A percentile compares a stretch with the other conserved stretches of the same genome.
These are phyloP conservation scores for Cordyceps farinosa DNA, from an alignment of 2,329 filamentous ascomycete species.

Conservation along the genomic window DNA sequence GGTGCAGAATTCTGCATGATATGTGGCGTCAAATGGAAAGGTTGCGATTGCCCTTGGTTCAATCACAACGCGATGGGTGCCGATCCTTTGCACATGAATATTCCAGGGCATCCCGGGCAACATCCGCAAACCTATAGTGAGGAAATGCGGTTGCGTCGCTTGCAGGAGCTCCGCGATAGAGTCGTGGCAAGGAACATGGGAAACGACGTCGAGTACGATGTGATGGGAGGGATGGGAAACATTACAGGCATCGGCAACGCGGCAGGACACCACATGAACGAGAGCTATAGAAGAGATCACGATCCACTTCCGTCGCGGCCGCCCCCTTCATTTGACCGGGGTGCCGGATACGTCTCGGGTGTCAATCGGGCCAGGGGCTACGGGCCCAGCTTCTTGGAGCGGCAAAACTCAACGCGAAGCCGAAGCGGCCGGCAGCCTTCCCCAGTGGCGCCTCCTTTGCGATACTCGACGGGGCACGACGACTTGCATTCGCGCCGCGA, in stretches of 20 bases:
- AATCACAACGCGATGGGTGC: slow-evolving; percentile 55
- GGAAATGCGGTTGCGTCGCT: slow-evolving; percentile 42
- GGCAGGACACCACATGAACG: slow-evolving; percentile 57
- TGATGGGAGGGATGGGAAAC: slow-evolving; percentile 33
- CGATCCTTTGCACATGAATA: slow-evolving; percentile 52
- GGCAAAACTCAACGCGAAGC: slow-evolving; percentile 45
- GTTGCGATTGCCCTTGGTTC: slow-evolving; percentile 79
- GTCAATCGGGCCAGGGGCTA: slow-evolving; percentile 42
- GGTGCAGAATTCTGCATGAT: slow-evolving; percentile 84
- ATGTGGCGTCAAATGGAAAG: slow-evolving; percentile 78
- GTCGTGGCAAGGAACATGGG: slow-evolving; percentile 36
- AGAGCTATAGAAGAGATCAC: slow-evolving; percentile 46
- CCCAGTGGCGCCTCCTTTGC: slow-evolving; percentile 12
- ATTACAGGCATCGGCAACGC: slow-evolving; percentile 48
- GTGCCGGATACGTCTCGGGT: slow-evolving; percentile 42
- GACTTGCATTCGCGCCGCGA: slow-evolving; percentile 8
- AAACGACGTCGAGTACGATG: slow-evolving; percentile 36
- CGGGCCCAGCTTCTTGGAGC: slow-evolving; percentile 44
- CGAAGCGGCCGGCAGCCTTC: slow-evolving; percentile 12
- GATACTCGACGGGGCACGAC: not conserved
- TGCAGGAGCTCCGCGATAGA: slow-evolving; percentile 47
- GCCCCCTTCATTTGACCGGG: slow-evolving; percentile 26
- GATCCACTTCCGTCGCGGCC: slow-evolving; percentile 22
- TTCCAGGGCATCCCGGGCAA: slow-evolving; percentile 36
- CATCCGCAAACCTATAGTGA: slow-evolving; percentile 42